phyloP scores from a whole-genome alignment of 2,329 filamentous ascomycete species.

The Fusarium bactridioides region DNA sequence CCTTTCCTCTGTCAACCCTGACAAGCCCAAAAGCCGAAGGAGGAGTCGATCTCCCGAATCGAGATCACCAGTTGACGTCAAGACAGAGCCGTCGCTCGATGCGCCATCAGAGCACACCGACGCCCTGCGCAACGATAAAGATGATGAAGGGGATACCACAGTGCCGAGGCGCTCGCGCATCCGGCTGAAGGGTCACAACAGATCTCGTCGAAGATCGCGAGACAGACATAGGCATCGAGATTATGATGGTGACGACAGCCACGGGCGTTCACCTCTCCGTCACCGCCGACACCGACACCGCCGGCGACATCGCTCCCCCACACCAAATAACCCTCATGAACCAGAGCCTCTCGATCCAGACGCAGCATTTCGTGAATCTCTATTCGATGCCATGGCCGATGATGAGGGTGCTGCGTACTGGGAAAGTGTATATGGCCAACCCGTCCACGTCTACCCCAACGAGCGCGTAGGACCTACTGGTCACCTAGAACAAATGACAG shows the following conservation, averaged over 20 bases:
- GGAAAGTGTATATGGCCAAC: constrained; percentile 96
- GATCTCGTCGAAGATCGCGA: constrained; percentile 39
- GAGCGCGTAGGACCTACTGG: constrained; percentile 55
- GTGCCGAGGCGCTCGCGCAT: constrained; percentile 45
- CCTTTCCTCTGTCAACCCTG: constrained; percentile 57
- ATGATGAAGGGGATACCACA: constrained; percentile 32
- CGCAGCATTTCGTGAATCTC: constrained; percentile 85
- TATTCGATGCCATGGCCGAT: constrained; percentile 96
- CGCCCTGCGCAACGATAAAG: constrained; percentile 20
- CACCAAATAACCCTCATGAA: constrained; percentile 57
- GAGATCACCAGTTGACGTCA: constrained; percentile 4
- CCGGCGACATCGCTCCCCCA: constrained; percentile 53
- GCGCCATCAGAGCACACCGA: constrained; percentile 5
- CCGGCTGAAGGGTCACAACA: constrained; percentile 46
- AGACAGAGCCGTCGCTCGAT: constrained; percentile 2
- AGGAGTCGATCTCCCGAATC: constrained; percentile 19
- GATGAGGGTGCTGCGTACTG: constrained; percentile 96
- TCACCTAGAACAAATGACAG: constrained; percentile 83
- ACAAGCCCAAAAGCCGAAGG: constrained; percentile 5
- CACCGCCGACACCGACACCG: constrained; percentile 46
- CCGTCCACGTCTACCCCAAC: constrained; percentile 80
- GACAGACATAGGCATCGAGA: constrained; percentile 16
- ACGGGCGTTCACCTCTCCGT: constrained; percentile 35
- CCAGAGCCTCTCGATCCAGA: constrained; percentile 68
- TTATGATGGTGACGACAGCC: constrained; percentile 36